Evolutionary conservation across 2,329 filamentous ascomycete species (phyloP).

Genomic region (Xylaria multiplex): DNA sequence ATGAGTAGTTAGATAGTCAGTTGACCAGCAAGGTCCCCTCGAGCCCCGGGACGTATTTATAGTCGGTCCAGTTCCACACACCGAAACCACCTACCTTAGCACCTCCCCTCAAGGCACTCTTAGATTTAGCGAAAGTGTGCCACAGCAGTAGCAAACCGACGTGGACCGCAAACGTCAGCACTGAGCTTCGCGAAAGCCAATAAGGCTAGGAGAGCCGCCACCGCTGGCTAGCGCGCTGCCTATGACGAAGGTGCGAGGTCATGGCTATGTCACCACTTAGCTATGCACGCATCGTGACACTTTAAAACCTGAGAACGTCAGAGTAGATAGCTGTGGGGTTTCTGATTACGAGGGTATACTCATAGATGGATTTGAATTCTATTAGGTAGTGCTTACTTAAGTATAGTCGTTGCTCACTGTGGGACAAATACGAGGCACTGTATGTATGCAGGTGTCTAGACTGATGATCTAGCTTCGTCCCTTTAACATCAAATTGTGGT

Average conservation of each 20-base stretch:
- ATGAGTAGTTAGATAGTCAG: background rate
- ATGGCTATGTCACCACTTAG: constrained; percentile 19
- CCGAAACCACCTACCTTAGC: too few relatives aligned
- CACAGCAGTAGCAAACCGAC: background rate
- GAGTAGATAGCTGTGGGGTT: constrained; percentile 3
- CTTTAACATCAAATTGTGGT: background rate
- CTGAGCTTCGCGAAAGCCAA: background rate
- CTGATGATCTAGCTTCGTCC: background rate
- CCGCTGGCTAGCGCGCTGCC: constrained; percentile 9
- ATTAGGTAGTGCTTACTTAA: background rate
- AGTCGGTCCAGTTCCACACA: background rate
- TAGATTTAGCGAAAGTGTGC: background rate
- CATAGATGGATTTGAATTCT: background rate
- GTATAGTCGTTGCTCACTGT: background rate
- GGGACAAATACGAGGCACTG: background rate
- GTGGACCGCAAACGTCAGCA: background rate
- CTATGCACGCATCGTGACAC: background rate
- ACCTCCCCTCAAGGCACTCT: background rate
- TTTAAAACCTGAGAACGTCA: constrained; percentile 15
- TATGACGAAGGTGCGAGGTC: constrained; percentile 28
- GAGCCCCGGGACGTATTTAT: constrained; percentile 37
- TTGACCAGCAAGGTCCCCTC: constrained; percentile 38
- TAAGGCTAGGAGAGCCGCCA: constrained; percentile 1
- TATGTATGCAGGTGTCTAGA: background rate
- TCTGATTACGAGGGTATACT: background rate